Percentiles rank a stretch among this genome's conserved stretches.
These are phyloP conservation scores for Hygrocybe punicea DNA, from an alignment of 768 basidiomycete genomes.

Conservation along the genomic window DNA sequence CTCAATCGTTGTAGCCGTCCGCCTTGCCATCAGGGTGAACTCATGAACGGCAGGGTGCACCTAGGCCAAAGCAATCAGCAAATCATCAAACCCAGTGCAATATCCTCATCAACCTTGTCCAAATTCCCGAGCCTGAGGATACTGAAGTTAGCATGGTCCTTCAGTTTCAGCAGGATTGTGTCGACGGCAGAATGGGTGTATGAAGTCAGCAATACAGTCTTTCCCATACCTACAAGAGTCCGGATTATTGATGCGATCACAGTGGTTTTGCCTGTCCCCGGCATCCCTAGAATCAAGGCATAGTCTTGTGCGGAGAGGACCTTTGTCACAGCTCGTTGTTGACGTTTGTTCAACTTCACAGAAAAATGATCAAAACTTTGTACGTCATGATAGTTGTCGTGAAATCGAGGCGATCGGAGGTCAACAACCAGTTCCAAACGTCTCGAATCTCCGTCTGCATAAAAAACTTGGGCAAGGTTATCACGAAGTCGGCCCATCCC, in stretches of 20 bases:
- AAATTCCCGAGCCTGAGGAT: slow-evolving; percentile 85
- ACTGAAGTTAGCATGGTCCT: slow-evolving; percentile 56
- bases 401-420: slow-evolving; percentile 65
- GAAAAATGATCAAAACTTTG: slow-evolving; percentile 29
- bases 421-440: slow-evolving; percentile 80
- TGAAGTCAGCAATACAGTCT: slow-evolving; percentile 83
- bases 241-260: slow-evolving; percentile 87
- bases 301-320: slow-evolving; percentile 84
- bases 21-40: slow-evolving; percentile 60
- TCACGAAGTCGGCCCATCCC: slow-evolving; percentile 87
- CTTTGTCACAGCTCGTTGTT: slow-evolving; percentile 66
- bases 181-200: slow-evolving; percentile 99
- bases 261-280: slow-evolving; percentile 97
- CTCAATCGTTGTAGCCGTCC: slow-evolving; percentile 63
- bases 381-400: slow-evolving; percentile 15
- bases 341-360: slow-evolving; percentile 62
- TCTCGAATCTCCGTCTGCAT: slow-evolving; percentile 65
- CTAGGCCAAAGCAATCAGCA: slow-evolving; percentile 38
- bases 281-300: slow-evolving; percentile 93
- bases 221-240: slow-evolving; percentile 72
- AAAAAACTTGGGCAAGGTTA: slow-evolving; percentile 88
- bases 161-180: slow-evolving; percentile 85
- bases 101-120: slow-evolving; percentile 66
- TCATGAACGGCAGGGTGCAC: slow-evolving; percentile 77
- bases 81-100: not conserved